Base-by-base conservation (phyloP, 2,329 filamentous ascomycete species). In the Orbilia javanica region DNA sequence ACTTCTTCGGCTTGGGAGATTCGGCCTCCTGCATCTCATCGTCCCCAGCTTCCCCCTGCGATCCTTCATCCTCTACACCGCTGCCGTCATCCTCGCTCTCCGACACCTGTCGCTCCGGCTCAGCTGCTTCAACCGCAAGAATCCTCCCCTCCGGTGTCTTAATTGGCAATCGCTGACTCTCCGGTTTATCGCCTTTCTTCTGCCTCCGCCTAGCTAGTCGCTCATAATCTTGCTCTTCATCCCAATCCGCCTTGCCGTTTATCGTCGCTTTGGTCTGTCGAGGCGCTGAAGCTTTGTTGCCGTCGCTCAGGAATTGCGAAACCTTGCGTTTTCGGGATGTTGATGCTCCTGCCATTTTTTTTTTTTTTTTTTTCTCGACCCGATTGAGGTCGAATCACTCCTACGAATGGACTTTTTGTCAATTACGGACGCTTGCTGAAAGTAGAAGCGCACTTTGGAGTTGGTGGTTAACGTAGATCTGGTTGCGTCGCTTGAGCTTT, bases 101-200 rank as follows among this genome's bases (percentile, higher is more conserved):
- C 20, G 63, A 27, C 27, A 55, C 48, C 44, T 75, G 42, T 27
- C 44, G 27, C 7, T 65, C 53, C 18, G 79, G 79, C 6, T 80
- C 71, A 70, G 63, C 70, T 34, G 70, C 63, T 20, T 86, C 86
- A 13, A 84, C 81, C 39, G 89, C 87, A 82, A 94, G 88, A 15
- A 96, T 83, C 63, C 27, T 64, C 10, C 96, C 96, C 80, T 95
- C 92, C 0, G 90, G 88, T 0, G 93, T 96, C 85, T 96, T 96
- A 80, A 97, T 93, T 0, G 94, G 94, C 39, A 99, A 86, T 81
- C 91, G 89, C 42, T 89, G 93, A 83, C 86, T 91, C 83, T 94
- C 92, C 55, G 83, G 82, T 39, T 80, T 80, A 34, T 81, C 77
- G 79, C 87, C 88, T 81, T 90, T 89, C 83, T 93, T 93, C 84